Conservation (phyloP, 2,329 filamentous ascomycete genomes). For the Aureobasidium lini region DNA sequence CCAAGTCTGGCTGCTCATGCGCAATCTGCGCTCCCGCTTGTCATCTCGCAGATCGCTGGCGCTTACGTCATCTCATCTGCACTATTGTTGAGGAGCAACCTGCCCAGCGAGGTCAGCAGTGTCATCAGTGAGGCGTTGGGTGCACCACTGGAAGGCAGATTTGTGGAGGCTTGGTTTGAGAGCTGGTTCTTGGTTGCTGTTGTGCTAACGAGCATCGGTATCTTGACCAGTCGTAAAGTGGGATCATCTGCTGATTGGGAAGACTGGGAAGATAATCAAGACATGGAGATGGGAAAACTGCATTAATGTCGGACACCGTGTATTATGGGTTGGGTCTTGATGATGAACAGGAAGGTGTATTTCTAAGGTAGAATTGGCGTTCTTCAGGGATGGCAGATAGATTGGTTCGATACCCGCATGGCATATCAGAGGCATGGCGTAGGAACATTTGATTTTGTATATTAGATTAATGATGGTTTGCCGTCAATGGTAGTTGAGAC, state of each 20-base stretch:
- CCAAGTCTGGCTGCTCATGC: conserved; percentile 65
- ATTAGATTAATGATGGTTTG: not conserved
- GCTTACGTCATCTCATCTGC: conserved; percentile 80
- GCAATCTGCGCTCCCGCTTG: conserved; percentile 69
- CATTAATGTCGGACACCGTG: conserved; percentile 33
- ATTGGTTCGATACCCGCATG: not conserved
- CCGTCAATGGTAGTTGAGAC: no score
- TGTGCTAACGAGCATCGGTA: conserved; percentile 57
- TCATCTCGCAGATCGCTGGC: conserved; percentile 72
- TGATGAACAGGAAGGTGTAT: not conserved
- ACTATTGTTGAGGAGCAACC: conserved; percentile 66
- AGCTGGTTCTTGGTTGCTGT: conserved; percentile 72
- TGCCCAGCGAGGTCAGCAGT: conserved; percentile 68
- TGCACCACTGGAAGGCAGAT: conserved; percentile 63
- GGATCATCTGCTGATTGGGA: conserved; percentile 28
- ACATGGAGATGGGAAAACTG: conserved; percentile 65
- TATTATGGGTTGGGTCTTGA: not conserved
- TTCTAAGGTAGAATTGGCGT: not conserved
- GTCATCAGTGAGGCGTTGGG: conserved; percentile 72
- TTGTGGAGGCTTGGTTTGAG: conserved; percentile 81
- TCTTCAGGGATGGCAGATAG: not conserved
- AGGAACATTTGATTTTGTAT: not conserved
- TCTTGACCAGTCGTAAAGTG: conserved; percentile 63
- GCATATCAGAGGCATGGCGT: not conserved
- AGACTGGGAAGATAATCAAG: conserved; percentile 46